Base-by-base conservation (phyloP, 345 rosid species). In the Psidium friedrichsthalianum region DNA sequence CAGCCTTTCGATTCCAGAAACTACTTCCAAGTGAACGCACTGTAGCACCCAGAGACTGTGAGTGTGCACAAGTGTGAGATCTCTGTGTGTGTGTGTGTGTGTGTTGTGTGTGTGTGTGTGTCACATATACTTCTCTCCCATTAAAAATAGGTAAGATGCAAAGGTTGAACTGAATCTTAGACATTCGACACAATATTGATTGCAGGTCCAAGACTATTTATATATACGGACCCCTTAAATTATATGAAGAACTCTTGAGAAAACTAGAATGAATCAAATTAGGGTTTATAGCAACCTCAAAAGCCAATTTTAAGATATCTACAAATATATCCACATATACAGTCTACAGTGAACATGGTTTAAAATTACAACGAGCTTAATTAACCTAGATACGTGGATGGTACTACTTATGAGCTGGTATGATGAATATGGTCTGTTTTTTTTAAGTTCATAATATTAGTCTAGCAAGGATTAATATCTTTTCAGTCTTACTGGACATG, bases 11-110 rank as follows among this genome's bases (percentile, higher is more conserved):
- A 97, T 87, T 90, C 96, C 52, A 90, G 99, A 27, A 91, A 87
- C 90, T 97, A 90, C 88, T 97, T 96, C 87, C 96, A 96, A 91
- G 98, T 96, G 83, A 90, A 90, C 82, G 98, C 94, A 8, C 90
- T 97, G 89, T 98, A 94, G 87, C 95, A 69, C 80, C 25, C 47
- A 18, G 32, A 10, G 47, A 36, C 80, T 18, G 47, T 5, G 25
- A 69, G 80, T 18, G 47, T 36, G 80, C 80, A 69, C 80, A 36
- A 36, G 24, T 69, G 25, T 69, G 47, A 36, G 6, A 8, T 69
- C 78, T 69, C 44, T n/a, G n/a, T n/a, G n/a, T n/a, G n/a, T n/a
- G n/a, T n/a, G n/a, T n/a, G n/a, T n/a, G n/a, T n/a, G n/a, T n/a
- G n/a, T n/a, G n/a, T n/a, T n/a, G n/a, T n/a, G n/a, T n/a, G n/a